These are phyloP conservation scores for Sporisorium sorghi DNA, from an alignment of 1,284 basidiomycete genomes.

Conservation along the genomic window DNA sequence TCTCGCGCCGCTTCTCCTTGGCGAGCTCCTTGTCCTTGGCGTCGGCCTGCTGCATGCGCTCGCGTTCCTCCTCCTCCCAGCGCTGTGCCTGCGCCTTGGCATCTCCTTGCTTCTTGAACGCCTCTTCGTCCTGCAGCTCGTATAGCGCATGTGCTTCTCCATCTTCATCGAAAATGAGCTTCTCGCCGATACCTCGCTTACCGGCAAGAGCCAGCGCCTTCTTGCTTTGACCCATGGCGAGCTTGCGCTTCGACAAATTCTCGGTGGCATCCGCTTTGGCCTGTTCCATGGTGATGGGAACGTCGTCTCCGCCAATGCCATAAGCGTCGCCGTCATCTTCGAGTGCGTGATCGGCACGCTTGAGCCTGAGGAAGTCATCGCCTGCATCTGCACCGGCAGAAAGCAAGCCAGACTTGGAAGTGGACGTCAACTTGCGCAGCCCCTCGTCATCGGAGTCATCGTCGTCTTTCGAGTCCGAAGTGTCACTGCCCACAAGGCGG, in stretches of 20 bases:
- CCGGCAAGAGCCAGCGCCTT: slow-evolving; percentile 81
- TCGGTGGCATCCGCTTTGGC: slow-evolving; percentile 69
- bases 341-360: slow-evolving; percentile 87
- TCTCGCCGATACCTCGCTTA: slow-evolving; percentile 83
- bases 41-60: slow-evolving; percentile 84
- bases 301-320: slow-evolving; percentile 28
- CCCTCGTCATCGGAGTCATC: slow-evolving; percentile 39
- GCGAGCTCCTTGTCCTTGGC: slow-evolving; percentile 64
- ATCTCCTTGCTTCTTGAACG: slow-evolving; percentile 81
- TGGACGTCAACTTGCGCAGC: slow-evolving; percentile 7
- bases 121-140: slow-evolving; percentile 76
- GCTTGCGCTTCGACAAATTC: slow-evolving; percentile 76
- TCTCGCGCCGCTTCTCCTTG: slow-evolving; percentile 63
- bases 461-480: slow-evolving; percentile 57
- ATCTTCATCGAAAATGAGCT: slow-evolving; percentile 80
- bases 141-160: slow-evolving; percentile 75
- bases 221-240: slow-evolving; percentile 81
- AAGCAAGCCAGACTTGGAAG: slow-evolving; percentile 3
- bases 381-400: slow-evolving; percentile 69
- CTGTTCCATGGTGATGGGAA: slow-evolving; percentile 34
- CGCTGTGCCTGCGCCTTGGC: slow-evolving; percentile 80
- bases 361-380: slow-evolving; percentile 92
- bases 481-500: slow-evolving; percentile 48
- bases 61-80: slow-evolving; percentile 79
- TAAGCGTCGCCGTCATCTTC: slow-evolving; percentile 59